These are phyloP conservation scores for Holtermannia corniformis DNA, from an alignment of 768 basidiomycete species.

Conservation along the genomic window DNA sequence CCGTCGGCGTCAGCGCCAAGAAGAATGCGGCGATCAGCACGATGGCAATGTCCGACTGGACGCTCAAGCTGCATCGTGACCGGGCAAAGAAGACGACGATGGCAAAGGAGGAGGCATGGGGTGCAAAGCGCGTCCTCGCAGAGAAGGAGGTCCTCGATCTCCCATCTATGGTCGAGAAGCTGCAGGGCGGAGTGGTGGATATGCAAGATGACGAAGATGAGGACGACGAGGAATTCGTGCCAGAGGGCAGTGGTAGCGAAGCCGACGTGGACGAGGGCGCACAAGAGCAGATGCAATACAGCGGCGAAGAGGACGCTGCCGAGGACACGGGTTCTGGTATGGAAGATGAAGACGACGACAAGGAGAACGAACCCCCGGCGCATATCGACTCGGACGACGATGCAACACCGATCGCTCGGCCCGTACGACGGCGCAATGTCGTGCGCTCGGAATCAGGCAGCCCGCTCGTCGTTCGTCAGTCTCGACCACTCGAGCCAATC, in stretches of 20 bases:
- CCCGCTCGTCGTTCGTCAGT: not conserved
- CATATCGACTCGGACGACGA: conserved; percentile 21
- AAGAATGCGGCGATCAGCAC: conserved; percentile 10
- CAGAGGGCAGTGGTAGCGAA: conserved; percentile 13
- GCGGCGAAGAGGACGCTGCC: conserved; percentile 7
- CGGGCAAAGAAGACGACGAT: conserved; percentile 6
- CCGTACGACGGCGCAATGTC: not conserved
- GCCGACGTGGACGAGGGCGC: conserved; percentile 8
- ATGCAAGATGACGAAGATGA: conserved; percentile 7
- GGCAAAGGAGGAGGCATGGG: conserved; percentile 23
- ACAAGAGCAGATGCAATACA: conserved; percentile 8
- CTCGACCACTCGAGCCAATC: conserved; percentile 1
- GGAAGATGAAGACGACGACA: conserved; percentile 1
- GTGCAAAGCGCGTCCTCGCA: conserved; percentile 13
- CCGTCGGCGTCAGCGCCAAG: conserved; percentile 20
- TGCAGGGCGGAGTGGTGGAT: not conserved
- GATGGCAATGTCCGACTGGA: conserved; percentile 2
- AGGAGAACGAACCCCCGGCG: conserved; percentile 2
- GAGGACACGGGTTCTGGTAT: not conserved
- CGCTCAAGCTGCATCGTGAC: conserved; percentile 6
- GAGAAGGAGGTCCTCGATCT: conserved; percentile 12
- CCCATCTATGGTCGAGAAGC: conserved; percentile 6
- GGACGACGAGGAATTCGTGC: conserved; percentile 1
- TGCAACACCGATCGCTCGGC: not conserved
- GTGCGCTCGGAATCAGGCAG: not conserved